These are phyloP conservation scores for Diplosphaera chodatii DNA, from an alignment of 139 green algal species.

Conservation along the genomic window DNA sequence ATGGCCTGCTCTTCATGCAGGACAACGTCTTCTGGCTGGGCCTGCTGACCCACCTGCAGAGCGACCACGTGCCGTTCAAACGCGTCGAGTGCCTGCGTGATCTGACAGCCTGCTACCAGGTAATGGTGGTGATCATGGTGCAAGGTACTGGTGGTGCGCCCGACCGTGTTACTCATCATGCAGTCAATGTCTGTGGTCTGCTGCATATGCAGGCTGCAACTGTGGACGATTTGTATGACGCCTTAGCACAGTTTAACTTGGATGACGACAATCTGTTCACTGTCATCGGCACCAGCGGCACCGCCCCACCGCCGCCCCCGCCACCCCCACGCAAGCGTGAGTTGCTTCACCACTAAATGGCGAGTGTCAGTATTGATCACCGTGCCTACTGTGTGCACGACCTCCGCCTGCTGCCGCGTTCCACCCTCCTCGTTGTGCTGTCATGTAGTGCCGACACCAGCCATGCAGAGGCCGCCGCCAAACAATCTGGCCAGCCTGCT, in stretches of 20 bases:
- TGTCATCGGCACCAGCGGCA: slow-evolving; percentile 71
- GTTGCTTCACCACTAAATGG: neutral
- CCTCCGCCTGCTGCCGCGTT: no score
- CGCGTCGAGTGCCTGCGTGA: slow-evolving; percentile 81
- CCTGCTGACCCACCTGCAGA: slow-evolving; percentile 91
- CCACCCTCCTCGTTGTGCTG: no score
- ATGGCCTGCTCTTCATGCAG: slow-evolving; percentile 17
- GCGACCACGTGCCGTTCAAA: slow-evolving; percentile 72
- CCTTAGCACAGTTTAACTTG: slow-evolving; percentile 70
- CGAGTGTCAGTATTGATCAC: neutral
- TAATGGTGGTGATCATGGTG: no score
- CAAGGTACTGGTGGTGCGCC: no score
- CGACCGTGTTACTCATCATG: no score
- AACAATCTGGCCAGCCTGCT: neutral
- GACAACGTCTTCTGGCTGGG: slow-evolving; percentile 89
- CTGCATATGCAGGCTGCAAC: slow-evolving; percentile 43
- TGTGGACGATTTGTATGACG: slow-evolving; percentile 84
- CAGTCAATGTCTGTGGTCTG: no score
- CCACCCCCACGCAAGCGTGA: neutral
- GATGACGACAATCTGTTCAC: slow-evolving; percentile 57
- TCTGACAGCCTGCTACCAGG: slow-evolving; percentile 78
- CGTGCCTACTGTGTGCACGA: no score
- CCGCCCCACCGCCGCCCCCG: neutral
- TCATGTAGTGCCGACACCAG: neutral
- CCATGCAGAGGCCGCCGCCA: neutral